Percentiles rank a stretch among this genome's conserved stretches.
Conservation (phyloP, 805 yeast genomes). For the Naumovozyma dairenensis region DNA sequence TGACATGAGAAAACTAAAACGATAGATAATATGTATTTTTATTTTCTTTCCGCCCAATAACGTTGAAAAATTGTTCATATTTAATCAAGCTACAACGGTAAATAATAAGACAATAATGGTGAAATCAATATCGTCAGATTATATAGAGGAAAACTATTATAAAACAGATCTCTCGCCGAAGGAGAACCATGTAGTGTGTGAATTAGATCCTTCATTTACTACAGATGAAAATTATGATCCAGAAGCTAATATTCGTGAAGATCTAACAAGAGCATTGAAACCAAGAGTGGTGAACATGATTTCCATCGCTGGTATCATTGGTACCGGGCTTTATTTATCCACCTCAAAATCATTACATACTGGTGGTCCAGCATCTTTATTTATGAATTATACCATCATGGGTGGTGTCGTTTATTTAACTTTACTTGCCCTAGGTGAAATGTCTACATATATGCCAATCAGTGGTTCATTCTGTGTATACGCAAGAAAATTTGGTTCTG, state of each 20-base stretch:
- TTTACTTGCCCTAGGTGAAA: conserved; percentile 46
- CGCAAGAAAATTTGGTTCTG: conserved; percentile 52
- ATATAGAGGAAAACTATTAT: too few relatives aligned
- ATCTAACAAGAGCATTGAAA: conserved; percentile 29
- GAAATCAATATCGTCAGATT: too few relatives aligned
- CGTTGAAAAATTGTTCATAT: too few relatives aligned
- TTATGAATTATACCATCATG: conserved; percentile 40
- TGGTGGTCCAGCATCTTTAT: conserved; percentile 46
- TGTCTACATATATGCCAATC: conserved; percentile 46
- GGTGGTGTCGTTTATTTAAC: conserved; percentile 45
- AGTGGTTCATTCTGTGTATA: conserved; percentile 50
- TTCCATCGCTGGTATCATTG: conserved; percentile 69
- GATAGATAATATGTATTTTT: too few relatives aligned
- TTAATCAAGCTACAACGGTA: too few relatives aligned
- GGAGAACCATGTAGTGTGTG: neutral
- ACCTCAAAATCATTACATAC: conserved; percentile 40
- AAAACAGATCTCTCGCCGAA: too few relatives aligned
- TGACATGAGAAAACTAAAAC: too few relatives aligned
- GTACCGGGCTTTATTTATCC: conserved; percentile 55
- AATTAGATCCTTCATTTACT: neutral
- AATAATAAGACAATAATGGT: too few relatives aligned
- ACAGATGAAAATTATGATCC: conserved; percentile 4
- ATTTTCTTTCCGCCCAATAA: too few relatives aligned
- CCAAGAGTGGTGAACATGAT: conserved; percentile 70
- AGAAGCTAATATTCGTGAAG: conserved; percentile 8